phyloP scores from a whole-genome alignment of 73 alveolate genomes.

The Breviolum minutum region DNA sequence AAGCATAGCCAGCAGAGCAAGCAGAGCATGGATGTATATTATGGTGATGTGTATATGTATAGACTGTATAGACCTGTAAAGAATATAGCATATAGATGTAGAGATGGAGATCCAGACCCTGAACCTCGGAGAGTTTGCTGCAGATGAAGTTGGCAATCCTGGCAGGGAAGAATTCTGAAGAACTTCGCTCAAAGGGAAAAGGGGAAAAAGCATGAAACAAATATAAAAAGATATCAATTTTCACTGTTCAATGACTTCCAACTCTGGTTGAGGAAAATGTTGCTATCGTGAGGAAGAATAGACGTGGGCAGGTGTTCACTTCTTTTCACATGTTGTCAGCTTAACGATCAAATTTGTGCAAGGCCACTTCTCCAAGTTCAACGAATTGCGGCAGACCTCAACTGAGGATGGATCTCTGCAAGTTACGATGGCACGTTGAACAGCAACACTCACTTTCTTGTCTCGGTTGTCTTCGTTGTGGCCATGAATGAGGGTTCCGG shows the following conservation, averaged over 20 bases:
- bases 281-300: background rate
- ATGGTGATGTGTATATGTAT: too few species aligned
- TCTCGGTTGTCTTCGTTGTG: background rate
- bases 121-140: slow-evolving; percentile 5
- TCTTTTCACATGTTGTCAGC: background rate
- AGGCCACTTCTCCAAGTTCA: background rate
- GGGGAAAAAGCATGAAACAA: background rate
- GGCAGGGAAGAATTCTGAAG: background rate
- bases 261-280: background rate
- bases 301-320: background rate
- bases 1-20: too few species aligned
- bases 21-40: too few species aligned
- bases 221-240: background rate
- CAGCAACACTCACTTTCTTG: background rate
- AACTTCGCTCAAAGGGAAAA: background rate
- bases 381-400: background rate
- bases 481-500: background rate
- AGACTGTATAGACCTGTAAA: too few species aligned
- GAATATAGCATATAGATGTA: too few species aligned
- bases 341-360: background rate
- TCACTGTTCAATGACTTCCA: background rate
- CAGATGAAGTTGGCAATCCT: slow-evolving; percentile 55
- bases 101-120: background rate
- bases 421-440: background rate
- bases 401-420: background rate